Conservation (phyloP, 768 basidiomycete genomes). For the Boletellus ananiceps region DNA sequence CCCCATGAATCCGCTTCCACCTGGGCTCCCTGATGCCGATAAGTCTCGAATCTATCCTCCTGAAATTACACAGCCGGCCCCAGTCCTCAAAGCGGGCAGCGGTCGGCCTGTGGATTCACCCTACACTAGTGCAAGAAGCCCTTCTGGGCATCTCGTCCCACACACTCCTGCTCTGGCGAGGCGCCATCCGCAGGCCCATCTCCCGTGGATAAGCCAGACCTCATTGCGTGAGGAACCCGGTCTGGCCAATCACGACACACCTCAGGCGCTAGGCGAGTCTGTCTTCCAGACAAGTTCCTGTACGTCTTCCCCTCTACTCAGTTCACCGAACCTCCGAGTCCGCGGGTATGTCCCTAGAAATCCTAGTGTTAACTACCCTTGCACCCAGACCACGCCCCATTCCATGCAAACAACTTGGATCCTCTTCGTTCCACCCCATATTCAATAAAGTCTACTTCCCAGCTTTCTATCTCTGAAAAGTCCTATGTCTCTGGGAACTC, state of each 20-base stretch:
- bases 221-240: constrained; percentile 18
- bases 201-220: constrained; percentile 9
- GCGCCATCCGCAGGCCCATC: constrained; percentile 6
- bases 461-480: constrained; percentile 9
- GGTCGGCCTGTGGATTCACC: constrained; percentile 1
- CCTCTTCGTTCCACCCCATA: not conserved
- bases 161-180: constrained; percentile 11
- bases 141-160: constrained; percentile 20
- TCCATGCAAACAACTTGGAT: not conserved
- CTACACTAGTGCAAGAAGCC: constrained; percentile 2
- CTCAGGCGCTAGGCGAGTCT: not conserved
- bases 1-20: constrained; percentile 14
- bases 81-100: not conserved
- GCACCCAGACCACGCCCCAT: not conserved
- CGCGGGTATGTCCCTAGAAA: not conserved
- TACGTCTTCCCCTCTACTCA: not conserved
- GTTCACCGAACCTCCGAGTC: no score
- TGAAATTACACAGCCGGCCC: not conserved
- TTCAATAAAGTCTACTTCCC: constrained; percentile 12
- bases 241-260: not conserved
- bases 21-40: not conserved
- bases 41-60: not conserved
- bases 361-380: not conserved
- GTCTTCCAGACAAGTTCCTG: not conserved
- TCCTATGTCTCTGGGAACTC: constrained; percentile 16